phyloP scores from a whole-genome alignment of 106 monocot species.

The Narthecium ossifragum region DNA sequence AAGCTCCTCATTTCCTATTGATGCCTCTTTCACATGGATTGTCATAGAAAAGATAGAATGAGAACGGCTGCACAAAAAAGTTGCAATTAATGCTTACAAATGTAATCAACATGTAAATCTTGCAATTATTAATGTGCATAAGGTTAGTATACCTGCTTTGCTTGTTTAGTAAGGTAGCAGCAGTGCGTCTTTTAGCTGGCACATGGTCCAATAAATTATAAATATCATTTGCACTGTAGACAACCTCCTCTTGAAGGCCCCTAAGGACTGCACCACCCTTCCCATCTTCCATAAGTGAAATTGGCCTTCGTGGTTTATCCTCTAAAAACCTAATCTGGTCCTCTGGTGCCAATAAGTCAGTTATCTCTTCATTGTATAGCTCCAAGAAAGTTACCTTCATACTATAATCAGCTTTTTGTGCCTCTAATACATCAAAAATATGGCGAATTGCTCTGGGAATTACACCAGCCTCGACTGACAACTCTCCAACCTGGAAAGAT shows the following conservation, averaged over 20 bases:
- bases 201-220: constrained; percentile 52
- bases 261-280: constrained; percentile 79
- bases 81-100: constrained; percentile 4
- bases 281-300: constrained; percentile 84
- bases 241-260: constrained; percentile 68
- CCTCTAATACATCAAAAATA: constrained; percentile 68
- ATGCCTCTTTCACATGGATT: constrained; percentile 60
- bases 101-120: background rate
- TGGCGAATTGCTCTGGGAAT: constrained; percentile 73
- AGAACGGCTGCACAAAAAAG: constrained; percentile 51
- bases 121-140: no score
- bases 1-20: constrained; percentile 48
- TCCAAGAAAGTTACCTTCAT: constrained; percentile 75
- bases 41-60: constrained; percentile 75
- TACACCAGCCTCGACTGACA: constrained; percentile 53
- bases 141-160: constrained; percentile 65
- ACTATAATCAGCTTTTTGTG: constrained; percentile 57
- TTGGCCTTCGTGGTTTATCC: constrained; percentile 52
- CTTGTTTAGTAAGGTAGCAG: constrained; percentile 65
- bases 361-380: constrained; percentile 83
- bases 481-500: constrained; percentile 38
- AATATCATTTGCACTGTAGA: constrained; percentile 61
- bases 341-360: constrained; percentile 57
- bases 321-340: constrained; percentile 33
- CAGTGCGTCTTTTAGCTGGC: constrained; percentile 47